Conservation (phyloP, 164 flowering plant species). For the Dillenia turbinata region DNA sequence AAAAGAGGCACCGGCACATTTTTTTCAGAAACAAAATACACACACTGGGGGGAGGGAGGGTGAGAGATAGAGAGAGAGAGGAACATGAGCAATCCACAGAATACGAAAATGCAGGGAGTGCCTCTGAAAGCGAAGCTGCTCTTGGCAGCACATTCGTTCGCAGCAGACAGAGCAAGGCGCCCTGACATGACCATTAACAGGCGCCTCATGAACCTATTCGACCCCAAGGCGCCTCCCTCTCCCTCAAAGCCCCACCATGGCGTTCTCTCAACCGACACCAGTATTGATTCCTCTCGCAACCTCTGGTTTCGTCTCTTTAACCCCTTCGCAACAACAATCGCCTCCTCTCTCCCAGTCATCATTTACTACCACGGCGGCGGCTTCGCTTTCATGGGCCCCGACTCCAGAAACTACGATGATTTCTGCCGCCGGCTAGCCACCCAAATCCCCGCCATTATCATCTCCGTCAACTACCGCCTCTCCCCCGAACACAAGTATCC, state of each 20-base stretch:
- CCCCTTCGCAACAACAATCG: conserved; percentile 8
- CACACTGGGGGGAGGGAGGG: neutral
- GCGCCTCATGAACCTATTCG: conserved; percentile 10
- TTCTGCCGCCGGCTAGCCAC: conserved; percentile 17
- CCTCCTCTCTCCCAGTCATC: conserved; percentile 18
- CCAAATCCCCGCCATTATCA: conserved; percentile 18
- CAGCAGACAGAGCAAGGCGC: conserved; percentile 12
- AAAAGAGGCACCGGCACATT: no score
- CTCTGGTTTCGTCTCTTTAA: conserved; percentile 33
- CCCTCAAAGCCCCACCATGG: conserved; percentile 2
- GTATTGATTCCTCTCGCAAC: conserved; percentile 17
- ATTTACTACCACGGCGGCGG: conserved; percentile 31
- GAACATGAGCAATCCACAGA: neutral
- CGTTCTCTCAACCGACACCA: conserved; percentile 17
- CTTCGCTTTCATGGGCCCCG: conserved; percentile 9
- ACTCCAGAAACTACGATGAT: conserved; percentile 11
- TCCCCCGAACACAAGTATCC: neutral
- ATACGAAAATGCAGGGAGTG: neutral
- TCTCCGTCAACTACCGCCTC: conserved; percentile 10
- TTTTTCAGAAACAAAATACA: no score
- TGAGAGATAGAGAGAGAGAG: neutral
- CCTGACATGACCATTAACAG: conserved; percentile 21
- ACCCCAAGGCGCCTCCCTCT: neutral
- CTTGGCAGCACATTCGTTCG: neutral
- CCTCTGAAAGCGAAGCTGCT: conserved; percentile 13